These are phyloP conservation scores for Amanita pallidorosea DNA, from an alignment of 768 basidiomycete genomes.

Conservation along the genomic window DNA sequence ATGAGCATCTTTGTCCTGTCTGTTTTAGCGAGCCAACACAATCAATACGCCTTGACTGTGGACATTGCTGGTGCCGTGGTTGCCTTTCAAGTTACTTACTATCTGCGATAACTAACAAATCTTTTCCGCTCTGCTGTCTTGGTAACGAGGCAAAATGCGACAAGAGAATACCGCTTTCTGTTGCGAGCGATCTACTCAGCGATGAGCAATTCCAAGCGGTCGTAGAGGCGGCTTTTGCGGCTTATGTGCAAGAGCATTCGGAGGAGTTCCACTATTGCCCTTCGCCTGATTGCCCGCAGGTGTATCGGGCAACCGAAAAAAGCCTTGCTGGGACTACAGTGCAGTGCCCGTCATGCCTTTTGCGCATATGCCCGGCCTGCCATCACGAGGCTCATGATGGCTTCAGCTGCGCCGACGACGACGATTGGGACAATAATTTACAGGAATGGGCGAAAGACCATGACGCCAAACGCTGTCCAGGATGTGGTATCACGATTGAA, in stretches of 20 bases:
- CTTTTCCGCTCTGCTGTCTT: slow-evolving; percentile 66
- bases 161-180: slow-evolving; percentile 39
- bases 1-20: slow-evolving; percentile 44
- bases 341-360: slow-evolving; percentile 63
- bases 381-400: slow-evolving; percentile 50
- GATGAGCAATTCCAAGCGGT: slow-evolving; percentile 43
- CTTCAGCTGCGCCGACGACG: slow-evolving; percentile 49
- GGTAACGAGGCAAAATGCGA: slow-evolving; percentile 53
- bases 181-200: slow-evolving; percentile 40
- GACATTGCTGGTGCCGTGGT: slow-evolving; percentile 56
- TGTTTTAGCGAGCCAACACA: slow-evolving; percentile 49
- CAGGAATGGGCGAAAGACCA: slow-evolving; percentile 50
- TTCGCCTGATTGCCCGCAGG: slow-evolving; percentile 65
- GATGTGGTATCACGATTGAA: slow-evolving; percentile 63
- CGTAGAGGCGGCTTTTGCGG: slow-evolving; percentile 47
- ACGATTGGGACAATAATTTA: slow-evolving; percentile 47
- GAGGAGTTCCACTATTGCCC: slow-evolving; percentile 68
- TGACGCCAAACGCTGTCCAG: slow-evolving; percentile 68
- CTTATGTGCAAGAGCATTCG: slow-evolving; percentile 47
- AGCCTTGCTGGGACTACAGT: slow-evolving; percentile 30
- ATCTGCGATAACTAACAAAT: slow-evolving; percentile 43
- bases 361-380: slow-evolving; percentile 60
- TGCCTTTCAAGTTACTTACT: slow-evolving; percentile 52
- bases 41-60: slow-evolving; percentile 47
- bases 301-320: slow-evolving; percentile 47